These are phyloP conservation scores for Dimargaris cristalligena DNA, from an alignment of 192 early-diverging fungal genomes.

Conservation along the genomic window DNA sequence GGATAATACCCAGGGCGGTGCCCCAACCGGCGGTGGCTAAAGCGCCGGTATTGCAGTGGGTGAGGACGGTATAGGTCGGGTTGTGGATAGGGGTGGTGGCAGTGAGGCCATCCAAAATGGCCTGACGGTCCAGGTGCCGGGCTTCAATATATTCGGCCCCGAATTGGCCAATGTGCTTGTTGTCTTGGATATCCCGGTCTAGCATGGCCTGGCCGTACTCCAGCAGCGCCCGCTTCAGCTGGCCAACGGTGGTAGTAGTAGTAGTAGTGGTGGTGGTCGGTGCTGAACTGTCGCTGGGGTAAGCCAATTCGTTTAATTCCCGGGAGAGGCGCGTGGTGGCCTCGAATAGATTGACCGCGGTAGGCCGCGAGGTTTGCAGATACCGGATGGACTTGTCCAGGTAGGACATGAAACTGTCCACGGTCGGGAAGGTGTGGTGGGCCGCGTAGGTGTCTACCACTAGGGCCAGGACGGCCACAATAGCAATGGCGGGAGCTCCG, in stretches of 20 bases:
- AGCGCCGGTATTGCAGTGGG: slow-evolving; percentile 96
- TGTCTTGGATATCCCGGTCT: slow-evolving; percentile 68
- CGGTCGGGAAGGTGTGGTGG: slow-evolving; percentile 15
- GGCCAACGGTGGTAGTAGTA: slow-evolving; percentile 14
- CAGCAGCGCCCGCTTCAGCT: slow-evolving; percentile 31
- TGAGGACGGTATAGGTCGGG: slow-evolving; percentile 41
- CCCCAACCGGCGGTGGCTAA: slow-evolving; percentile 72
- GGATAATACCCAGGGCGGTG: slow-evolving; percentile 88
- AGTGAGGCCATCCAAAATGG: slow-evolving; percentile 4
- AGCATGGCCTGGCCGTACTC: slow-evolving; percentile 68
- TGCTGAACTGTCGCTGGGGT: background rate
- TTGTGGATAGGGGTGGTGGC: slow-evolving; percentile 12
- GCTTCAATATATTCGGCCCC: slow-evolving; percentile 63
- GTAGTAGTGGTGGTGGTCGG: background rate
- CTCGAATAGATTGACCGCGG: slow-evolving; percentile 92
- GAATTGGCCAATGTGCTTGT: slow-evolving; percentile 61
- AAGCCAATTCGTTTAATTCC: background rate
- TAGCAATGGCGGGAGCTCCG: slow-evolving; percentile 92
- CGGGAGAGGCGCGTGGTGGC: slow-evolving; percentile 29
- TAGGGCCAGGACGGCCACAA: slow-evolving; percentile 80
- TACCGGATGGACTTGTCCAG: slow-evolving; percentile 48
- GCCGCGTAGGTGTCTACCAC: slow-evolving; percentile 51
- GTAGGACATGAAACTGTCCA: slow-evolving; percentile 27
- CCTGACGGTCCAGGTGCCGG: slow-evolving; percentile 7
- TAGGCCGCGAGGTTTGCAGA: slow-evolving; percentile 81